A percentile compares a stretch with the other conserved stretches of the same genome.
Evolutionary conservation across 78 protist genomes (phyloP).

Genomic region (Blattamonas nauphoetae): DNA sequence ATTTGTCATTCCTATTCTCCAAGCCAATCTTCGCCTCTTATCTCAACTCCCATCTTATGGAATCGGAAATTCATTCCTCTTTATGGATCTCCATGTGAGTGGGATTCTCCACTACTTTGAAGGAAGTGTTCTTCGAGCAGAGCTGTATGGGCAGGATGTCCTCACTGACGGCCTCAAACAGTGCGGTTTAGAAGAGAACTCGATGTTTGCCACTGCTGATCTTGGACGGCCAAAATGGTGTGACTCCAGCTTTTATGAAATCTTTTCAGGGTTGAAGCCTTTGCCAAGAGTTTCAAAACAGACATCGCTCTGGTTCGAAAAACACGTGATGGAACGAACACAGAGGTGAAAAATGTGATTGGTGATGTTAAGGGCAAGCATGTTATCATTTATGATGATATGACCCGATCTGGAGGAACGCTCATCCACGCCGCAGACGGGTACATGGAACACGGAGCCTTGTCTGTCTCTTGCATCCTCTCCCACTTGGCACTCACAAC

Average conservation of each 20-base stretch:
- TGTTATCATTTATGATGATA: constrained; percentile 39
- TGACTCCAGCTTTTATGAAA: not conserved
- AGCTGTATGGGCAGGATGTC: constrained; percentile 16
- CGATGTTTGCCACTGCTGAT: constrained; percentile 24
- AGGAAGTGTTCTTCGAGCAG: not conserved
- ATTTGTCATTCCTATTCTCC: not conserved
- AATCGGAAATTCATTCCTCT: constrained; percentile 25
- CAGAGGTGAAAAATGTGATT: constrained; percentile 11
- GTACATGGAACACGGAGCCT: constrained; percentile 16
- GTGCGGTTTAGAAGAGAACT: not conserved
- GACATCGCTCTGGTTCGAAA: constrained; percentile 18
- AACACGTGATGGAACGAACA: not conserved
- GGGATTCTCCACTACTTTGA: constrained; percentile 13
- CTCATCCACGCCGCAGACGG: constrained; percentile 14
- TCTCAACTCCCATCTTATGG: not conserved
- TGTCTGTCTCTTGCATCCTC: not conserved
- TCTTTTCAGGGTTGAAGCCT: not conserved
- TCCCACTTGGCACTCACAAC: constrained; percentile 18
- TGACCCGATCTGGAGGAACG: constrained; percentile 32
- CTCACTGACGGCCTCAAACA: not conserved
- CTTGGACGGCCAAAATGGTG: constrained; percentile 27
- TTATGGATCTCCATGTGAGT: constrained; percentile 27
- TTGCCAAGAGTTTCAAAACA: not conserved
- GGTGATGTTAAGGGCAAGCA: constrained; percentile 23
- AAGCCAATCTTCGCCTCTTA: not conserved